Base-by-base conservation (phyloP, 768 basidiomycete genomes). In the Sarcodon aspratus region DNA sequence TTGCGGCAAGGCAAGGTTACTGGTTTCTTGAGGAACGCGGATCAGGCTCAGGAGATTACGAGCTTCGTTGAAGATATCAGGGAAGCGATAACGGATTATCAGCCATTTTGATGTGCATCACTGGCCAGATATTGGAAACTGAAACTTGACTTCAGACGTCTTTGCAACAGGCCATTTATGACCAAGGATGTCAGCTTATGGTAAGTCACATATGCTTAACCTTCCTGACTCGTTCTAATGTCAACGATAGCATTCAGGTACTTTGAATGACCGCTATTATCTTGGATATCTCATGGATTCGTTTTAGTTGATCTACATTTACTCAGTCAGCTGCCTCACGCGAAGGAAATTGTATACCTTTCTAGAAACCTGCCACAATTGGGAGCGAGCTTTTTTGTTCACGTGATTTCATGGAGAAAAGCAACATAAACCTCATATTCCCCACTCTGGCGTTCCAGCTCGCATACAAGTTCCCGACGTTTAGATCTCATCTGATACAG, bases 321-420 rank as follows among this genome's bases (percentile, higher is more conserved):
- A 15, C 38, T 40, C 6, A 10, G 21, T 10, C 7, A 10, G 5
- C n/a, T 40, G 38, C 10, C n/a, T 40, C 38, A 40, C 38, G 21
- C 38, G 5, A 5, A 7, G 7, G 38, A 10, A 4, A 21, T 21
- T 10, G 38, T n/a, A 10, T 10, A 40, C 38, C 5, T 6, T 21
- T 10, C 10, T 5, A 10, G 38, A 10, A 10, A 10, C 38, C n/a
- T n/a, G 38, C 6, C 27, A 11, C 48, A 44, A 9, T 48, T 54
- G 15, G 53, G 53, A 9, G 53, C 53, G 4, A 54, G 47, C 33
- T 54, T 54, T 54, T 54, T 38, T 52, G 52, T 35, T 54, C 53
- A 2, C 50, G 46, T 9, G 42, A 51, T 12, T 45, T 34, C 10
- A 51, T 52, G 31, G 38, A 40, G 7, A 36, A 43, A n/a, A 48